Conservation (phyloP, 306 rosid species). For the Senna tora region DNA sequence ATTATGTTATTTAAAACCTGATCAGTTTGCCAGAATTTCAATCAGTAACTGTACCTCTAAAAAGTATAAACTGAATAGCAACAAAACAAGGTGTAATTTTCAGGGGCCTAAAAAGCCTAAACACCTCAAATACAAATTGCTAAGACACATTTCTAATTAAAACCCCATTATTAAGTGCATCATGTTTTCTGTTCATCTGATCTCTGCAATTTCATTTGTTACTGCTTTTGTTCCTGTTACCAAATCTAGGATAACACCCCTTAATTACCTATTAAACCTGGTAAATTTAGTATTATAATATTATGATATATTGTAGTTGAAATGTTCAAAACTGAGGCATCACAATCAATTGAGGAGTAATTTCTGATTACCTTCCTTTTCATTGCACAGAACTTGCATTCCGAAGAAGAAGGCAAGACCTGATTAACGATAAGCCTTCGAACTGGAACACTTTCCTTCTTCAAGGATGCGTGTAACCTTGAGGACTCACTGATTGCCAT, state of each 20-base stretch:
- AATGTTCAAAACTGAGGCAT: neutral
- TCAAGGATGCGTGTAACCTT: slow-evolving; percentile 77
- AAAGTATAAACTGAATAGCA: neutral
- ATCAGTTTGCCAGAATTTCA: neutral
- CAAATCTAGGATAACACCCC: neutral
- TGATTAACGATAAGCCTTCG: slow-evolving; percentile 78
- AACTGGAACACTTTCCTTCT: slow-evolving; percentile 76
- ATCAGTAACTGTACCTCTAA: neutral
- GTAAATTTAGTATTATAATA: neutral
- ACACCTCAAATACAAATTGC: neutral
- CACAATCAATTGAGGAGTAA: slow-evolving; percentile 16
- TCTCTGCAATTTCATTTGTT: neutral
- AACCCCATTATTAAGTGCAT: neutral
- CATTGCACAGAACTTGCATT: slow-evolving; percentile 88
- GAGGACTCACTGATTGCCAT: slow-evolving; percentile 90
- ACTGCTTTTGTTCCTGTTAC: neutral
- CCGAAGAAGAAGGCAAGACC: slow-evolving; percentile 70
- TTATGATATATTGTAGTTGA: neutral
- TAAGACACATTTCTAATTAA: neutral
- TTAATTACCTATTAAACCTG: neutral
- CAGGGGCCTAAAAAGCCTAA: neutral
- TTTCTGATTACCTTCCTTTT: slow-evolving; percentile 62
- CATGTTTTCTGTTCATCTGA: neutral
- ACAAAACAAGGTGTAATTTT: neutral
- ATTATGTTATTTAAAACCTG: neutral